Conservation (phyloP, 2,329 filamentous ascomycete species). For the Hypoxylon sp. region DNA sequence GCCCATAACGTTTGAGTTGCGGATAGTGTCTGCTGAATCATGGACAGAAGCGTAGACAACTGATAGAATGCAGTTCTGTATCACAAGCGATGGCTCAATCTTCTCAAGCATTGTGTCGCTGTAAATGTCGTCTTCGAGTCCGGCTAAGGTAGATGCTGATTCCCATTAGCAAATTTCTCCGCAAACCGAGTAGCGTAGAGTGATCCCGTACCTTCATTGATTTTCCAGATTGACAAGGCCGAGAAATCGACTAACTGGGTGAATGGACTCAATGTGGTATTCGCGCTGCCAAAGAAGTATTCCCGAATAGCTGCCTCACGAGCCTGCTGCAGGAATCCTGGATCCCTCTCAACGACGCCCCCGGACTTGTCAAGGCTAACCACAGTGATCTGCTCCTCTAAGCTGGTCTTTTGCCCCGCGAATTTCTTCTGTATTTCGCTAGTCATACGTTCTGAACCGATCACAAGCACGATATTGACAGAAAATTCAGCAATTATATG, state of each 20-base stretch:
- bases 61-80: conserved; percentile 87
- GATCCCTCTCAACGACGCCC: conserved; percentile 84
- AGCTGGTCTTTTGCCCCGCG: conserved; percentile 66
- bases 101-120: conserved; percentile 69
- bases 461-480: conserved; percentile 83
- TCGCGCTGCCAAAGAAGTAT: conserved; percentile 92
- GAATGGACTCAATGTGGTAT: conserved; percentile 85
- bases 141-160: conserved; percentile 26
- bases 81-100: conserved; percentile 73
- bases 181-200: conserved; percentile 4
- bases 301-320: conserved; percentile 85
- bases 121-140: conserved; percentile 45
- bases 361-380: conserved; percentile 87
- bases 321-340: conserved; percentile 78
- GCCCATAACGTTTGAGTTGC: conserved; percentile 88
- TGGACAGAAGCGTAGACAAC: conserved; percentile 83
- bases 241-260: conserved; percentile 87
- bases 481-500: conserved; percentile 77
- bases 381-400: conserved; percentile 79
- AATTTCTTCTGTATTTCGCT: conserved; percentile 82
- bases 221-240: conserved; percentile 79
- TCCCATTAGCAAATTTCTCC: conserved; percentile 29
- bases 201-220: conserved; percentile 69
- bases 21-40: conserved; percentile 79
- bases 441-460: conserved; percentile 84